Evolutionary conservation across 352 stramenopile genomes (phyloP).

Genomic region (Phytophthora vignae): DNA sequence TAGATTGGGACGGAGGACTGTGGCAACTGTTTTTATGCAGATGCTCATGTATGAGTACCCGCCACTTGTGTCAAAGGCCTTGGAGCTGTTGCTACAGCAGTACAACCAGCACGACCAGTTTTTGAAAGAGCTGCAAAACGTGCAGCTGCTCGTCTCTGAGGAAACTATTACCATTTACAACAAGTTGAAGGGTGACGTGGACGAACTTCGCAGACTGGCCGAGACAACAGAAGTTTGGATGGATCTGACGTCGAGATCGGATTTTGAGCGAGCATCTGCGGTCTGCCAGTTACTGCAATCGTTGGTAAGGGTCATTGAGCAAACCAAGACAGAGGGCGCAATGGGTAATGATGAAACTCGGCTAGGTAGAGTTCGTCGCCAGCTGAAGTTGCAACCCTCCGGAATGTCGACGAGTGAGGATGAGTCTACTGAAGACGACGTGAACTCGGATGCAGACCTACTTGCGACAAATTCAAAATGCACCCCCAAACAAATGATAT

Average conservation of each 20-base stretch:
- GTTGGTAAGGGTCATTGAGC: slow-evolving; percentile 47
- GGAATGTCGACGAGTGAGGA: slow-evolving; percentile 18
- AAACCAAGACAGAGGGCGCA: slow-evolving; percentile 9
- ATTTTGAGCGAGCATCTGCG: slow-evolving; percentile 67
- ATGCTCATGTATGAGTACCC: slow-evolving; percentile 86
- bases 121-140: slow-evolving; percentile 67
- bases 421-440: slow-evolving; percentile 21
- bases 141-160: slow-evolving; percentile 66
- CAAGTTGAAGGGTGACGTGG: slow-evolving; percentile 72
- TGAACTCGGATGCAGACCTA: slow-evolving; percentile 28
- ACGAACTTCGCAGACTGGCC: slow-evolving; percentile 62
- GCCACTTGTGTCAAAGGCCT: slow-evolving; percentile 71
- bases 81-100: slow-evolving; percentile 76
- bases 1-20: slow-evolving; percentile 45
- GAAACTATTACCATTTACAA: slow-evolving; percentile 76
- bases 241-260: slow-evolving; percentile 77
- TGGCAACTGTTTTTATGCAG: slow-evolving; percentile 76
- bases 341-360: not conserved
- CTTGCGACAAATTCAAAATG: slow-evolving; percentile 39
- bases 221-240: slow-evolving; percentile 87
- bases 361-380: slow-evolving; percentile 7
- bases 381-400: slow-evolving; percentile 22
- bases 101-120: slow-evolving; percentile 81
- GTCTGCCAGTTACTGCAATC: slow-evolving; percentile 59
- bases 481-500: slow-evolving; percentile 21